Base-by-base conservation (phyloP, 2,329 filamentous ascomycete species). In the Rosellinia necatrix region DNA sequence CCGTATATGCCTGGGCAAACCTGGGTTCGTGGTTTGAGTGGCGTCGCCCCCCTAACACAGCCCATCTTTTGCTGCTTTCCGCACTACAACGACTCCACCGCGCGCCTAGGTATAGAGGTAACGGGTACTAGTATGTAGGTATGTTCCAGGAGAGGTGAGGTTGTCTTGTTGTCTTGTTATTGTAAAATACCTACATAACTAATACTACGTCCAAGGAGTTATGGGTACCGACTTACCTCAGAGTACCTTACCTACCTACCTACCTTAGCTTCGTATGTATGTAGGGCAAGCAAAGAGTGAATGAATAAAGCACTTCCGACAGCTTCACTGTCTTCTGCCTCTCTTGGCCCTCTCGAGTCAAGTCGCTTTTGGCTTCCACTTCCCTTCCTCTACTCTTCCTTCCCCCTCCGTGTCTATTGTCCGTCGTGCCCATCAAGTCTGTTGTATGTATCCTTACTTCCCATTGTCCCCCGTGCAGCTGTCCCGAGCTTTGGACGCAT, bases 291-390 rank as follows among this genome's bases (percentile, higher is more conserved):
- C 30, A 24, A 27, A 47, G 30, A 15, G 12, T 13, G 29, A 44
- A 44, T 35, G 41, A 40, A 35, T 38, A 24, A 56, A 47, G 42
- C 29, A 56, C 10, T 58, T 32, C 44, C 46, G 27, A 34, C 32
- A 49, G 56, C 56, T 59, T 59, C 51, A 47, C 49, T 56, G 53
- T 41, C 46, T 53, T 48, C 50, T 46, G 30, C 41, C 53, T 51
- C 41, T 49, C 44, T 41, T 37, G 25, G 41, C 41, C 17, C 48
- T 56, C 42, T 52, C 42, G 42, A 52, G 53, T 38, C 50, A 43
- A 56, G 48, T 17, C 19, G 29, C 32, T 29, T 35, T 22, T 53
- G 40, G 24, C 35, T 29, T 29, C 40, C 30, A 40, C 40, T 27
- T 24, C 27, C 30, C 8, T 30, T 10, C 17, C 17, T 17, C 12